Percentiles rank a stretch among this genome's conserved stretches.
Evolutionary conservation across 2,329 filamentous ascomycete species (phyloP).

Genomic region (Hortaea werneckii): DNA sequence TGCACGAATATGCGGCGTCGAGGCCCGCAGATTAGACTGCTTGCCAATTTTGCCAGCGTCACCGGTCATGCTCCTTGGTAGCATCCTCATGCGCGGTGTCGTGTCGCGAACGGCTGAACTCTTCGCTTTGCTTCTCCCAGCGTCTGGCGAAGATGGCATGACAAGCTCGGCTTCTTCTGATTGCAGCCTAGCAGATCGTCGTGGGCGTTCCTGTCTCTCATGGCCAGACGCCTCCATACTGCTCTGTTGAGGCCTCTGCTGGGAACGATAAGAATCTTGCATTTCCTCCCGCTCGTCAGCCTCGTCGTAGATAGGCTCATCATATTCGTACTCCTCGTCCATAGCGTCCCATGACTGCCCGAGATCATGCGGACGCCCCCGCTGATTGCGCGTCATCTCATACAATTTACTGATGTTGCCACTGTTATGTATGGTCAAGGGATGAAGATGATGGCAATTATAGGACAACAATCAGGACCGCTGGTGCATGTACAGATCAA

Average conservation of each 20-base stretch:
- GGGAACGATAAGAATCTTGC: conserved; percentile 12
- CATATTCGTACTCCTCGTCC: conserved; percentile 14
- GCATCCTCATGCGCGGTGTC: conserved; percentile 21
- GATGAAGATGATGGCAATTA: too few species aligned
- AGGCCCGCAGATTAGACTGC: conserved; percentile 5
- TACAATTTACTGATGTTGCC: too few species aligned
- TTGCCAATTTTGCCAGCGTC: conserved; percentile 14
- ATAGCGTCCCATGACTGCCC: conserved; percentile 27
- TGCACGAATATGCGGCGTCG: conserved; percentile 19
- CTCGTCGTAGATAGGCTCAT: conserved; percentile 15
- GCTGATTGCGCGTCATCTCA: background rate
- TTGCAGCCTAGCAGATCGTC: conserved; percentile 10
- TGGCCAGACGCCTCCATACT: conserved; percentile 5
- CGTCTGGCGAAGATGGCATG: conserved; percentile 31
- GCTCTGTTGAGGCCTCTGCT: conserved; percentile 3
- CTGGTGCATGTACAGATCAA: too few species aligned
- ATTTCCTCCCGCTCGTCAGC: conserved; percentile 21
- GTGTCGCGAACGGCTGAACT: background rate
- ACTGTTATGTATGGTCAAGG: too few species aligned
- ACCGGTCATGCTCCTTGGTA: conserved; percentile 20
- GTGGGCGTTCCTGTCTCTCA: background rate
- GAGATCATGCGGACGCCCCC: conserved; percentile 11
- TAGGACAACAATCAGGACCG: too few species aligned
- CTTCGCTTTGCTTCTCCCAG: conserved; percentile 9
- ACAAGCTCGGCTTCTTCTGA: conserved; percentile 31